Conservation (phyloP, 1,284 basidiomycete species). For the Puccinia polysora region DNA sequence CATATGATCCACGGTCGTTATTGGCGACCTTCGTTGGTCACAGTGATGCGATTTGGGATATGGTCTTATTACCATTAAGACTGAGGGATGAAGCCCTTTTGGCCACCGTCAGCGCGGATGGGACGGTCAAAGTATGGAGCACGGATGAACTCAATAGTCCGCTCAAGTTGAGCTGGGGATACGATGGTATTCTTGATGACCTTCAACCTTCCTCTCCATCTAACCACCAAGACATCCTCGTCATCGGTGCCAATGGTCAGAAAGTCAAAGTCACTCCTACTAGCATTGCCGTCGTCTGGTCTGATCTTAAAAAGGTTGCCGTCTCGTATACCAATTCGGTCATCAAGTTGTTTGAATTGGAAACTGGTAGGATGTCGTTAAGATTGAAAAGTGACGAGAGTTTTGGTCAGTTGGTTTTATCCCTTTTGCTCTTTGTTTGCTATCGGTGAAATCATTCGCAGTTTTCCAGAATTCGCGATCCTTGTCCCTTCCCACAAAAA, state of each 20-base stretch:
- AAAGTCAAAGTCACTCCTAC: conserved; percentile 65
- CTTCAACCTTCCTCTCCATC: conserved; percentile 15
- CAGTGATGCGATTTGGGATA: conserved; percentile 91
- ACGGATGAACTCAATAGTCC: conserved; percentile 57
- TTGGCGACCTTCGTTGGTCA: conserved; percentile 81
- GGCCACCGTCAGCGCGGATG: conserved; percentile 84
- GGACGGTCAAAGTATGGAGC: conserved; percentile 89
- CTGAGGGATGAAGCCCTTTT: conserved; percentile 65
- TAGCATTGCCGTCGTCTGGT: conserved; percentile 71
- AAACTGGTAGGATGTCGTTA: conserved; percentile 72
- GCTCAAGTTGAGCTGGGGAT: conserved; percentile 72
- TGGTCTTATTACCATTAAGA: conserved; percentile 65
- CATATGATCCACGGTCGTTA: conserved; percentile 72
- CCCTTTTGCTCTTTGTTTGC: not conserved
- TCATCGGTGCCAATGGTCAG: conserved; percentile 35
- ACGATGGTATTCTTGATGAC: conserved; percentile 55
- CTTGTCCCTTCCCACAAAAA: no score
- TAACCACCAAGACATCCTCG: conserved; percentile 47
- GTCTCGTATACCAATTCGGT: conserved; percentile 86
- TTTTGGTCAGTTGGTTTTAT: conserved; percentile 59
- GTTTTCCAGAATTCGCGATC: no score
- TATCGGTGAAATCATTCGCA: no score
- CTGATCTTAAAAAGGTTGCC: conserved; percentile 55
- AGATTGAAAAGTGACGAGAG: conserved; percentile 65
- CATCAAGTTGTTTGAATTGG: conserved; percentile 84